Conservation (phyloP, 331 rosid species). For the Erythrophleum ivorense region DNA sequence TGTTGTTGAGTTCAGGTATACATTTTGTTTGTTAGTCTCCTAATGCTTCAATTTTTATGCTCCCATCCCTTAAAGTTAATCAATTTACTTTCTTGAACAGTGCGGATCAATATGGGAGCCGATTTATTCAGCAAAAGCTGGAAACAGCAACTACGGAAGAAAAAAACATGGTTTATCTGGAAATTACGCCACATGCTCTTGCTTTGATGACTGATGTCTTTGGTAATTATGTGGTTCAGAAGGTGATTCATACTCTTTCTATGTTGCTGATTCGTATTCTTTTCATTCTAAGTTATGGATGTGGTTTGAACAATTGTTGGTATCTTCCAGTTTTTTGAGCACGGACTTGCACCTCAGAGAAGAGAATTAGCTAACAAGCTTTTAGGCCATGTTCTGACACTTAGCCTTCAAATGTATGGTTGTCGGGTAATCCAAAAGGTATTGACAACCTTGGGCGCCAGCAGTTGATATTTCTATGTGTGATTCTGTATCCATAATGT, state of each 20-base stretch:
- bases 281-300: slow-evolving; percentile 15
- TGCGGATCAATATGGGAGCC: slow-evolving; percentile 98
- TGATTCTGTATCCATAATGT: slow-evolving; percentile 16
- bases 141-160: slow-evolving; percentile 88
- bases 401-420: slow-evolving; percentile 99
- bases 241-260: slow-evolving; percentile 56
- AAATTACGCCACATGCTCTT: slow-evolving; percentile 96
- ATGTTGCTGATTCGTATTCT: not conserved
- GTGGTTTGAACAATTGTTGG: slow-evolving; percentile 28
- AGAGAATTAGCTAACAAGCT: slow-evolving; percentile 95
- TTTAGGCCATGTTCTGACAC: slow-evolving; percentile 76
- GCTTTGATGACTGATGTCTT: slow-evolving; percentile 98
- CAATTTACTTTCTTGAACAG: slow-evolving; percentile 51
- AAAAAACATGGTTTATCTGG: slow-evolving; percentile 96
- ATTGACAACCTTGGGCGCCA: slow-evolving; percentile 32
- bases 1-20: slow-evolving; percentile 86
- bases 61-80: slow-evolving; percentile 30
- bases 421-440: slow-evolving; percentile 99
- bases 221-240: slow-evolving; percentile 98
- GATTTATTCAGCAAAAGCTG: slow-evolving; percentile 97
- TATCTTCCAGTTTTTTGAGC: slow-evolving; percentile 86
- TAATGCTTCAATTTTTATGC: slow-evolving; percentile 20
- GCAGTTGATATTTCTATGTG: not conserved
- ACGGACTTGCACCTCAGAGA: slow-evolving; percentile 82
- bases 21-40: slow-evolving; percentile 14